phyloP scores from a whole-genome alignment of 1,284 basidiomycete genomes.

The Trametes versicolor region DNA sequence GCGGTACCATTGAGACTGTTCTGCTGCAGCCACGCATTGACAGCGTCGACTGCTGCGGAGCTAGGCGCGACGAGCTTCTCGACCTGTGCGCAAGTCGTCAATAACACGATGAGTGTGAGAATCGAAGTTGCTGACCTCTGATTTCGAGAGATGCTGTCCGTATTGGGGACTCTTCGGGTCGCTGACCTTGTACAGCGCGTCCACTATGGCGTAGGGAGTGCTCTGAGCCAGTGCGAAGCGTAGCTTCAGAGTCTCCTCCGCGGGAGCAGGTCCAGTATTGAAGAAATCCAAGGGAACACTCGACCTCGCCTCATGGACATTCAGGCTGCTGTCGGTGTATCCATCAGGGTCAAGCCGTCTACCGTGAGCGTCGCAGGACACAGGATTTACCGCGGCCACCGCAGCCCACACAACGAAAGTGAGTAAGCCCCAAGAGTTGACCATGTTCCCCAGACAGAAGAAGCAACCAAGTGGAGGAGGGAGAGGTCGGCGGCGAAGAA shows the following conservation, averaged over 20 bases:
- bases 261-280: conserved; percentile 36
- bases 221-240: conserved; percentile 45
- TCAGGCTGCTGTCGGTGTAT: conserved; percentile 22
- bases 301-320: conserved; percentile 39
- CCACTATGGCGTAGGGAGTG: conserved; percentile 46
- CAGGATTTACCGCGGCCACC: not conserved
- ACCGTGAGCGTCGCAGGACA: too few relatives aligned
- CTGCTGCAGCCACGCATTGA: conserved; percentile 48
- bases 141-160: conserved; percentile 44
- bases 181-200: conserved; percentile 47
- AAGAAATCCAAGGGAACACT: conserved; percentile 40
- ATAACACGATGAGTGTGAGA: not conserved
- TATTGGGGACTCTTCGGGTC: conserved; percentile 42
- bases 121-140: conserved; percentile 36
- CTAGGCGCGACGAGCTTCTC: conserved; percentile 49
- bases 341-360: too few relatives aligned
- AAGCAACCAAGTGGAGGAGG: not conserved
- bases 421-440: not conserved
- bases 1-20: conserved; percentile 45
- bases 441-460: not conserved
- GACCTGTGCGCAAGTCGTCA: conserved; percentile 42
- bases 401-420: not conserved
- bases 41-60: conserved; percentile 44
- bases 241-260: conserved; percentile 39
- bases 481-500: not conserved